phyloP scores from a whole-genome alignment of 176 grass and related monocot genomes.

The Zea luxurians region DNA sequence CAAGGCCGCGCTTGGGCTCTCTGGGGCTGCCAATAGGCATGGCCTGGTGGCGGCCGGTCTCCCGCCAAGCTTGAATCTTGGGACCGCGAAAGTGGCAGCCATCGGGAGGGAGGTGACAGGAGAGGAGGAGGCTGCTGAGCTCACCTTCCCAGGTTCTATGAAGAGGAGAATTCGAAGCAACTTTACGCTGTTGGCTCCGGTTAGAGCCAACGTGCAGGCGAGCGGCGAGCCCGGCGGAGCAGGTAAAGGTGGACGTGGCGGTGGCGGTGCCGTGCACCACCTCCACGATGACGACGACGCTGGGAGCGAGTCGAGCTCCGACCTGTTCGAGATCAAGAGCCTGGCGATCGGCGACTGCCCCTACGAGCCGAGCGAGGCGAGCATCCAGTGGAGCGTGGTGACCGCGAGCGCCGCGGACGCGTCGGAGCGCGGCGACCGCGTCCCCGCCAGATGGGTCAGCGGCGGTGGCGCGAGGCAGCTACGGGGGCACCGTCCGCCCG shows the following conservation, averaged over 20 bases:
- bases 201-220: background rate
- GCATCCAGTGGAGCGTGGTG: conserved; percentile 84
- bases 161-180: background rate
- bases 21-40: background rate
- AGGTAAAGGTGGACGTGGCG: background rate
- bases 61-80: too few relatives aligned
- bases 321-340: conserved; percentile 97
- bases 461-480: background rate
- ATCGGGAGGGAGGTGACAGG: background rate
- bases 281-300: background rate
- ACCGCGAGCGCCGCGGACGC: conserved; percentile 26
- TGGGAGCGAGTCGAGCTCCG: conserved; percentile 87
- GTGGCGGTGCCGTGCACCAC: background rate
- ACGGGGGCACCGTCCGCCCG: conserved; percentile 29
- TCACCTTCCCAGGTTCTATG: conserved; percentile 8
- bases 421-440: conserved; percentile 34
- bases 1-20: conserved; percentile 38
- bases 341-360: conserved; percentile 55
- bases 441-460: background rate
- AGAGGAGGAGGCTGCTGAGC: background rate
- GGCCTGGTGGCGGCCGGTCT: conserved; percentile 16
- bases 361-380: conserved; percentile 86
- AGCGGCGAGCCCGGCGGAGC: background rate
- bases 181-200: conserved; percentile 36
- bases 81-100: too few relatives aligned